Evolutionary conservation across 768 basidiomycete species (phyloP).

Genomic region (Tricholoma furcatifolium): DNA sequence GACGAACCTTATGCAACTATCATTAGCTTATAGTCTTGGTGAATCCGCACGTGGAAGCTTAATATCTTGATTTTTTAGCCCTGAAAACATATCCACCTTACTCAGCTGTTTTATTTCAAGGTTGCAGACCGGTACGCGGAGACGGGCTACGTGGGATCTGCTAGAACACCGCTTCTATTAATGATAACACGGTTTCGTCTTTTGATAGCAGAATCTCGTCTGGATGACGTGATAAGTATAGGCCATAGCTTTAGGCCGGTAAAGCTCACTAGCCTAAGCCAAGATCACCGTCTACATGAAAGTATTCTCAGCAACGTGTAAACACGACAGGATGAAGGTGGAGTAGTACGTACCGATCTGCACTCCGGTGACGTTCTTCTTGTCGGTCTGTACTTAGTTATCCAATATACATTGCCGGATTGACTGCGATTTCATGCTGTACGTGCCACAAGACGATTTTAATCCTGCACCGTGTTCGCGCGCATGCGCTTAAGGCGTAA

Average conservation of each 20-base stretch:
- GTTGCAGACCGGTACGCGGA: constrained; percentile 72
- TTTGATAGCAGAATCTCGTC: constrained; percentile 94
- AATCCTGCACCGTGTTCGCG: constrained; percentile 92
- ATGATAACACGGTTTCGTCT: constrained; percentile 96
- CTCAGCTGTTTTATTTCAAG: constrained; percentile 86
- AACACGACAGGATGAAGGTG: not conserved
- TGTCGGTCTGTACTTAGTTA: constrained; percentile 91
- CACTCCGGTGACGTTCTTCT: constrained; percentile 96
- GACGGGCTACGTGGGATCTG: constrained; percentile 89
- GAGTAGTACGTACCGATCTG: constrained; percentile 92
- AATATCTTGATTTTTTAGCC: constrained; percentile 91
- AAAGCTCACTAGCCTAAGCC: constrained; percentile 88
- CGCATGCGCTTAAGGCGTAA: constrained; percentile 64
- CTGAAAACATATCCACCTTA: constrained; percentile 90
- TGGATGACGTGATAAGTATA: constrained; percentile 24
- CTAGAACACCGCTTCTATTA: constrained; percentile 94
- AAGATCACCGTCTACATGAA: constrained; percentile 78
- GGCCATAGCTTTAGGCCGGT: not conserved
- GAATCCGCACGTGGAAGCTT: constrained; percentile 76
- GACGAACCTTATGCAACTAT: constrained; percentile 87
- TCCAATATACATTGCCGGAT: constrained; percentile 95
- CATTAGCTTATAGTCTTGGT: not conserved
- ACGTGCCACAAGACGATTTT: constrained; percentile 96
- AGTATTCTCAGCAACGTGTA: not conserved
- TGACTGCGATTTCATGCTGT: constrained; percentile 93